Base-by-base conservation (phyloP, 805 yeast species). In the Myxozyma melibiosi region DNA sequence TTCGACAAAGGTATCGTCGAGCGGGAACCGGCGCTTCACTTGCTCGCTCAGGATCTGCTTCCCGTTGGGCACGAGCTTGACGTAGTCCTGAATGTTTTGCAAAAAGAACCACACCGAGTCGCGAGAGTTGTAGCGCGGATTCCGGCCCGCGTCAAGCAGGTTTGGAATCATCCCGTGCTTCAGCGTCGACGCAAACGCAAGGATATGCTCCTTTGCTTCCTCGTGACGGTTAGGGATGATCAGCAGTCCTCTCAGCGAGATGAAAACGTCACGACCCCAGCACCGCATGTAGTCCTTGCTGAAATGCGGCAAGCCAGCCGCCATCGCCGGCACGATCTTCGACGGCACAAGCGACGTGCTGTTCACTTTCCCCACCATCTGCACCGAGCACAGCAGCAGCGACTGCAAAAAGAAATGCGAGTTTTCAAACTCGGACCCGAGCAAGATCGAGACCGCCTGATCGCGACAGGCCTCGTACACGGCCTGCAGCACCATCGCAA, bases 251-350 rank as follows among this genome's bases (percentile, higher is more conserved):
- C 96, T 77, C 41, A 87, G 78, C 0, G 97, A 81, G 44, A 92
- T 86, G 70, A 94, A 94, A 0, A 90, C 96, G 72, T 92, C 99
- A 68, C 99, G 81, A 22, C 99, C 99, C 99, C 99, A 92, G 70
- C 97, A 90, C 71, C 99, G 80, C 96, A 92, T 90, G 71, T 87
- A 91, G 63, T 86, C 90, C 57, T 80, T 81, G 69, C 94, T 85
- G 74, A 92, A 92, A 72, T 90, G 97, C 1, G 99, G 99, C 59
- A 92, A 78, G 1, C 98, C 99, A 1, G 99, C 99, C 14, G 98
- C 96, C 81, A 92, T 77, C 40, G 88, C 82, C 1, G 96, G 87
- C 14, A 84, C 80, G 41, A 49, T 53, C 43, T 77, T 73, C 39
- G 74, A 74, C 1, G 98, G 95, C 27, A 78, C 73, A 52, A 94